Base-by-base conservation (phyloP, 169 alveolate genomes). In the Toxoplasma gondii region DNA sequence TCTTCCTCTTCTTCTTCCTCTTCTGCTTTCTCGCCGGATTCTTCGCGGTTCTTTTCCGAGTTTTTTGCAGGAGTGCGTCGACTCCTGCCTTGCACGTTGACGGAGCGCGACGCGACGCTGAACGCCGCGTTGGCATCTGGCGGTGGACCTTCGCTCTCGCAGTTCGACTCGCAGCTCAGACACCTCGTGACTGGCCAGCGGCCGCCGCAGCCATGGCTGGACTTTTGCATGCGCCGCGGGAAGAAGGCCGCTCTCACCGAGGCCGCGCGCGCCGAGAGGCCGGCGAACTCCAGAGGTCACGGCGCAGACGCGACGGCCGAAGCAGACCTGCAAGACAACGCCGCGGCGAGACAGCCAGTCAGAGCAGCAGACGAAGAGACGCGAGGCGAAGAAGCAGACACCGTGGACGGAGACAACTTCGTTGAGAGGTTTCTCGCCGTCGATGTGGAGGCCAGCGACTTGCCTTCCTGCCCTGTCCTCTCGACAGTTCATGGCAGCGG, bases 401-500 rank as follows among this genome's bases (percentile, higher is more conserved):
- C 38, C 34, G 19, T 2, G 7, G 86, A 38, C 44, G 86, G 45
- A 17, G 43, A 78, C 16, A 45, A 17, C 86, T 78, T 78, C 86
- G 43, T 78, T 19, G 10, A 45, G 45, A 19, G 44, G 22, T 78
- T 78, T n/a, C 86, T 78, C 39, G 90, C 90, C 38, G 90, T 43
- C 41, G n/a, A 22, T 12, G 67, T 67, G 5, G 38, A 41, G 12
- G 39, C 90, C 67, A 36, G 41, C 27, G 90, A 41, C 39, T 31
- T 82, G 53, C 90, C 90, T 4, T 38, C 69, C 9, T 82, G 90
- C 27, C 67, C 90, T 34, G n/a, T 82, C 69, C 41, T 82, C 9
- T 82, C 90, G 69, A 10, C 90, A 16, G 41, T 27, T 12, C 90
- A 82, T 64, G 67, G 64, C 34, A 67, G 12, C 64, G 90, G 90